A percentile compares a stretch with the other conserved stretches of the same genome.
Conservation (phyloP, 176 grass and related monocot genomes). For the Juncus inflexus region DNA sequence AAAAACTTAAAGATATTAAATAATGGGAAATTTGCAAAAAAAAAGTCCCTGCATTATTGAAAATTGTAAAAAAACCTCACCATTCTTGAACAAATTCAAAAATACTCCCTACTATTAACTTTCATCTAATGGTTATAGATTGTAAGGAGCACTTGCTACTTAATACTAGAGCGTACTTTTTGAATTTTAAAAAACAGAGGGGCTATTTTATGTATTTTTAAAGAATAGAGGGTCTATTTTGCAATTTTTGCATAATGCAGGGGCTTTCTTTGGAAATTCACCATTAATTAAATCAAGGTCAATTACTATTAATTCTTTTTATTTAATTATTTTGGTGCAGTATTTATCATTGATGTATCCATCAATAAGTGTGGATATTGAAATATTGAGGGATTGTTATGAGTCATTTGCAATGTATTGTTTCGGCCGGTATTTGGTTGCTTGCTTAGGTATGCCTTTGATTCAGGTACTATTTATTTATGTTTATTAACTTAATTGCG, state of each 20-base stretch:
- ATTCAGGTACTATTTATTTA: constrained; percentile 31
- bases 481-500: constrained; percentile 9
- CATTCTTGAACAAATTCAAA: not conserved
- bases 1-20: no score
- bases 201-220: no score
- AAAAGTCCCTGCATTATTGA: no score
- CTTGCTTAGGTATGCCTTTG: constrained; percentile 68
- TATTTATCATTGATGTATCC: constrained; percentile 83
- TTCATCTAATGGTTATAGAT: no score
- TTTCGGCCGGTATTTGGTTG: constrained; percentile 91
- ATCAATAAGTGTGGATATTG: constrained; percentile 72
- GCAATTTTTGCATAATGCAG: no score
- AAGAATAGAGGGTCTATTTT: no score
- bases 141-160: not conserved
- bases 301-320: constrained; percentile 5
- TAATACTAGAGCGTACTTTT: no score
- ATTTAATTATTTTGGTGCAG: constrained; percentile 27
- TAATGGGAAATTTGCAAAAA: no score
- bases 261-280: not conserved
- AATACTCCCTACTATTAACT: not conserved
- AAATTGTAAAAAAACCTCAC: no score
- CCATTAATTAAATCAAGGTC: not conserved
- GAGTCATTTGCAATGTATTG: constrained; percentile 98
- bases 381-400: constrained; percentile 82
- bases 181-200: no score